A percentile compares a stretch with the other conserved stretches of the same genome.
Evolutionary conservation across 2,329 filamentous ascomycete genomes (phyloP).

Genomic region (Didymella keratinophila): DNA sequence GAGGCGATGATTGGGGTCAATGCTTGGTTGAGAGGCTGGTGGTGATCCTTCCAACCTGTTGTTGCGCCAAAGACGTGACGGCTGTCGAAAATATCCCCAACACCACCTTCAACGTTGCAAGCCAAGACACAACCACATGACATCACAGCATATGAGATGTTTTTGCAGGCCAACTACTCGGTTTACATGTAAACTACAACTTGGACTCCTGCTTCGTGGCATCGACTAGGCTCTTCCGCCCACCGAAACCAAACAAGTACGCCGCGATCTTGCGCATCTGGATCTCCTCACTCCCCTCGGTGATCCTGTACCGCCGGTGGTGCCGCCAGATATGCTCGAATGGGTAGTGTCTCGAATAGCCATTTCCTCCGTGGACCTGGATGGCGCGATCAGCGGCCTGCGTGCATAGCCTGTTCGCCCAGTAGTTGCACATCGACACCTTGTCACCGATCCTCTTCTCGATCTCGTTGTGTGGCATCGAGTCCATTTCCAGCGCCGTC

Average conservation of each 20-base stretch:
- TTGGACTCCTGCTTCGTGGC: slow-evolving; percentile 44
- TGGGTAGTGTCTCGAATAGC: slow-evolving; percentile 65
- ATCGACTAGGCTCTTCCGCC: slow-evolving; percentile 52
- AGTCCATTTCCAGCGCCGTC: slow-evolving; percentile 69
- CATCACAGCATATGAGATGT: not conserved
- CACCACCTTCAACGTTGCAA: not conserved
- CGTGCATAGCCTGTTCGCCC: slow-evolving; percentile 67
- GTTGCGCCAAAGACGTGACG: not conserved
- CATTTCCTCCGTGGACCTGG: slow-evolving; percentile 67
- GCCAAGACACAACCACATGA: not conserved
- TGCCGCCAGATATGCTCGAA: slow-evolving; percentile 73
- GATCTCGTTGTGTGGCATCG: slow-evolving; percentile 61
- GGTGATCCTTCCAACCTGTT: not conserved
- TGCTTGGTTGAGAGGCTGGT: slow-evolving; percentile 24
- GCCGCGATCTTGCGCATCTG: slow-evolving; percentile 71
- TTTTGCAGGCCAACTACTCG: not conserved
- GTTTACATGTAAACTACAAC: slow-evolving; percentile 26
- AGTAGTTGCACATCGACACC: slow-evolving; percentile 72
- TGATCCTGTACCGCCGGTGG: slow-evolving; percentile 69
- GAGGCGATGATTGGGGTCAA: slow-evolving; percentile 42
- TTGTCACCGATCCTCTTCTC: slow-evolving; percentile 67
- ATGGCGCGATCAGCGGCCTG: slow-evolving; percentile 69
- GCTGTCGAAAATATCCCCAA: too few species aligned
- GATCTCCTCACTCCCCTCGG: slow-evolving; percentile 70
- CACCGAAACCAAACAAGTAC: slow-evolving; percentile 64